Evolutionary conservation across 768 basidiomycete genomes (phyloP).

Genomic region (Jaapia argillacea): DNA sequence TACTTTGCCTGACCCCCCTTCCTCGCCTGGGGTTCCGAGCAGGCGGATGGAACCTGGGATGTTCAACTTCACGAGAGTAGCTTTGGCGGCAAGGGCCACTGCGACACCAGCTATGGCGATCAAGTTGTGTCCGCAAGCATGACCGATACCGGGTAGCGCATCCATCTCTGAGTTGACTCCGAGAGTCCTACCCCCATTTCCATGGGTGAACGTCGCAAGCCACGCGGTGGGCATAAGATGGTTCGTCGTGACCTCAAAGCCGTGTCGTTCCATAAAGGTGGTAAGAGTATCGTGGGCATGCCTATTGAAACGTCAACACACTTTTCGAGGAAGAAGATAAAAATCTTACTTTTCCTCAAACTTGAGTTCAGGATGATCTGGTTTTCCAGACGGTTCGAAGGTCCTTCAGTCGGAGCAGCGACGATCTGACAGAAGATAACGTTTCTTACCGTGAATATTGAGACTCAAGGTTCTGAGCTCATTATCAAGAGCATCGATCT

Average conservation of each 20-base stretch:
- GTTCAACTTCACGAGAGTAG: background rate
- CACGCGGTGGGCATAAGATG: background rate
- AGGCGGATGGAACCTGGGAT: slow-evolving; percentile 15
- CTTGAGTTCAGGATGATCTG: background rate
- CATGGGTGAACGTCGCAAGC: slow-evolving; percentile 7
- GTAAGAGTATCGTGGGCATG: background rate
- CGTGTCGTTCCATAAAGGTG: background rate
- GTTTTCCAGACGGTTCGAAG: too few relatives aligned
- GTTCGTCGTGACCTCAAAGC: background rate
- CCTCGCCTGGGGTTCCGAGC: slow-evolving; percentile 21
- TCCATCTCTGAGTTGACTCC: slow-evolving; percentile 18
- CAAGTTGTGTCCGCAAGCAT: slow-evolving; percentile 17
- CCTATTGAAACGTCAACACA: background rate
- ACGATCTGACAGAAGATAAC: background rate
- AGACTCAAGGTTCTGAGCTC: background rate
- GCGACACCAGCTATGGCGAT: slow-evolving; percentile 5
- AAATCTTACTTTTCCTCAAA: background rate
- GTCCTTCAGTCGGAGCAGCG: background rate
- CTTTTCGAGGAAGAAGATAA: background rate
- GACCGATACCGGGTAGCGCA: slow-evolving; percentile 16
- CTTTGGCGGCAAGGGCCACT: background rate
- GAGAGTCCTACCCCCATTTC: slow-evolving; percentile 9
- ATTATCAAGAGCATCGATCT: background rate
- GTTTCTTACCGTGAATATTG: background rate
- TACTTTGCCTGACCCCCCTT: slow-evolving; percentile 21